Evolutionary conservation across 2,329 filamentous ascomycete genomes (phyloP).

Genomic region (Mycosphaerelloides madeirae): DNA sequence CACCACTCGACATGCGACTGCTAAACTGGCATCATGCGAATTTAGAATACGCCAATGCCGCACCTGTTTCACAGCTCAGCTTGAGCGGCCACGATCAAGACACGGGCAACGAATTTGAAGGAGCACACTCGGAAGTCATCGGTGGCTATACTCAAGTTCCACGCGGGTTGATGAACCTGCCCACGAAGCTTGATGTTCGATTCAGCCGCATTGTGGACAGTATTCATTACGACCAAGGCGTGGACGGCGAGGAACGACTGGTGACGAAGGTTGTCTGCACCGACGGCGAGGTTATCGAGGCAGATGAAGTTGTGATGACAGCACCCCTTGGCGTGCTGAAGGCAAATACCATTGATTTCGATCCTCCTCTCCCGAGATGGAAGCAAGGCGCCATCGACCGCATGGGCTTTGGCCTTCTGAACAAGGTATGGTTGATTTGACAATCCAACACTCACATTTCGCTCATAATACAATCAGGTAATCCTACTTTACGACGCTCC

Average conservation of each 20-base stretch:
- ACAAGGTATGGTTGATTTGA: constrained; percentile 77
- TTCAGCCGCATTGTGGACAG: constrained; percentile 68
- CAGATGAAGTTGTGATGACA: constrained; percentile 88
- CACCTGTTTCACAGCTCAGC: constrained; percentile 79
- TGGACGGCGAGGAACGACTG: constrained; percentile 31
- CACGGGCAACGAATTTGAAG: constrained; percentile 95
- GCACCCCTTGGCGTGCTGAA: constrained; percentile 90
- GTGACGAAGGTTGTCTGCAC: constrained; percentile 66
- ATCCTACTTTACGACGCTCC: constrained; percentile 81
- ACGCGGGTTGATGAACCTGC: constrained; percentile 75
- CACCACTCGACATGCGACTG: constrained; percentile 78
- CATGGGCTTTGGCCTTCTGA: constrained; percentile 87
- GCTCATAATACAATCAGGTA: constrained; percentile 42
- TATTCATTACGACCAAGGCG: constrained; percentile 55
- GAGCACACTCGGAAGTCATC: constrained; percentile 85
- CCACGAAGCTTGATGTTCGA: constrained; percentile 69
- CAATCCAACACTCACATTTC: no score
- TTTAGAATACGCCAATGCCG: constrained; percentile 94
- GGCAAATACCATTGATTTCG: constrained; percentile 72
- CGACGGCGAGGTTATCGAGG: constrained; percentile 69
- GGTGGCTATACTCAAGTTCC: constrained; percentile 93
- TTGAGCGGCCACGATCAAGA: constrained; percentile 94
- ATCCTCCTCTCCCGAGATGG: constrained; percentile 84
- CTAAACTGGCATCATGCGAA: constrained; percentile 99
- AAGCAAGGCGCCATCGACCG: constrained; percentile 75